phyloP scores from a whole-genome alignment of 2,329 filamentous ascomycete genomes.

The Hortaea werneckii region DNA sequence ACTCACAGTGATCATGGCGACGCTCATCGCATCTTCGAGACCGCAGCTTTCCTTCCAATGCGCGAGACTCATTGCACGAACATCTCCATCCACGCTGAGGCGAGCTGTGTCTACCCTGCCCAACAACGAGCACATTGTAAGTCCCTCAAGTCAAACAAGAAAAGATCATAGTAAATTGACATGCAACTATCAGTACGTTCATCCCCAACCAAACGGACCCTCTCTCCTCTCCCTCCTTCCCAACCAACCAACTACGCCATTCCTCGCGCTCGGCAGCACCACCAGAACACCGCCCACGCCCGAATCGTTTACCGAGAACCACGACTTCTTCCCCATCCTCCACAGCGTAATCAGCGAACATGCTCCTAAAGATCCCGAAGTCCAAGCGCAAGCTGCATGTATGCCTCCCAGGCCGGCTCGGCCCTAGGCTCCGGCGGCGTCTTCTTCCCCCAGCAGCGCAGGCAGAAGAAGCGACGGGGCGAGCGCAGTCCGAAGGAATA shows the following conservation, averaged over 20 bases:
- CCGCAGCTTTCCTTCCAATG: slow-evolving; percentile 12
- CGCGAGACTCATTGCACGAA: slow-evolving; percentile 12
- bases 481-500: slow-evolving; percentile 13
- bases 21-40: slow-evolving; percentile 7
- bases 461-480: slow-evolving; percentile 11
- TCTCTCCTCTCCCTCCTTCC: slow-evolving; percentile 47
- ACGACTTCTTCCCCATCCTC: slow-evolving; percentile 45
- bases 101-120: slow-evolving; percentile 31
- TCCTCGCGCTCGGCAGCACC: slow-evolving; percentile 47
- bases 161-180: background rate
- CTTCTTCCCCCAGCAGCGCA: slow-evolving; percentile 32
- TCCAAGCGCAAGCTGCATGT: slow-evolving; percentile 49
- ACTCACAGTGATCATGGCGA: slow-evolving; percentile 3
- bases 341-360: slow-evolving; percentile 46
- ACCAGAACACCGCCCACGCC: slow-evolving; percentile 47
- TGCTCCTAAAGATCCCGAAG: slow-evolving; percentile 46
- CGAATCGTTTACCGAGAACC: slow-evolving; percentile 46
- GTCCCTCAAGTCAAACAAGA: background rate
- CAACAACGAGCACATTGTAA: slow-evolving; percentile 32
- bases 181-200: slow-evolving; percentile 31
- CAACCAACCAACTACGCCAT: slow-evolving; percentile 41
- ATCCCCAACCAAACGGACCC: slow-evolving; percentile 31
- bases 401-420: slow-evolving; percentile 48
- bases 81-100: slow-evolving; percentile 12
- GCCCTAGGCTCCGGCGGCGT: slow-evolving; percentile 42